Evolutionary conservation across 495 filamentous ascomycete genomes (phyloP).

Genomic region (Xylaria scruposa): DNA sequence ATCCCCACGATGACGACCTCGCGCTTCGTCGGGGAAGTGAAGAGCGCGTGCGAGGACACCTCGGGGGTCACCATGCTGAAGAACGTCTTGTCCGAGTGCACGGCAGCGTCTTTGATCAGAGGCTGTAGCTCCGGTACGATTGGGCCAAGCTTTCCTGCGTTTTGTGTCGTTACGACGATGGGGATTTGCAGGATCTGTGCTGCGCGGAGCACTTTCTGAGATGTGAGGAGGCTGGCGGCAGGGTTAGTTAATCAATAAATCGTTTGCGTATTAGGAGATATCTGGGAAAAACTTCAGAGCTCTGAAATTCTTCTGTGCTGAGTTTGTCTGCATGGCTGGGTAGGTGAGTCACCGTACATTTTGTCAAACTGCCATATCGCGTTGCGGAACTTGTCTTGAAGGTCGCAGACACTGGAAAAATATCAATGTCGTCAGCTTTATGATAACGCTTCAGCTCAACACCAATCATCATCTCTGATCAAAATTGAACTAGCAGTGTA

Average conservation of each 20-base stretch:
- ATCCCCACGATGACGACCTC: constrained; percentile 79
- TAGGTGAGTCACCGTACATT: constrained; percentile 58
- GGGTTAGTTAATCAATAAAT: too few species aligned
- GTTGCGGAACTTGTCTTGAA: constrained; percentile 90
- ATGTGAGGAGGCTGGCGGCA: constrained; percentile 55
- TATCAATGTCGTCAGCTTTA: neutral
- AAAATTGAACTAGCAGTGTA: neutral
- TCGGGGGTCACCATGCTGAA: constrained; percentile 79
- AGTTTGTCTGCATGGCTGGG: neutral
- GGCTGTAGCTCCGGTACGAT: constrained; percentile 72
- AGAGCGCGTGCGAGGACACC: constrained; percentile 23
- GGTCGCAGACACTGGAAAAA: constrained; percentile 85
- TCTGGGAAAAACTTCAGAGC: neutral
- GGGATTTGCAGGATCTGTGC: constrained; percentile 73
- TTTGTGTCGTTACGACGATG: constrained; percentile 85
- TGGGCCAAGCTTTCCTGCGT: constrained; percentile 72
- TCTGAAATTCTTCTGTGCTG: neutral
- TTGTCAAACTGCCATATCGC: constrained; percentile 84
- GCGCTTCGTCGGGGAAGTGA: constrained; percentile 22
- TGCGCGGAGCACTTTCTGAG: constrained; percentile 61
- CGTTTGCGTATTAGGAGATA: too few species aligned
- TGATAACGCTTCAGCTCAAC: neutral
- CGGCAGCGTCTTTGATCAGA: constrained; percentile 41
- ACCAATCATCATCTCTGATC: neutral
- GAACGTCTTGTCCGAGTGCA: constrained; percentile 78